Evolutionary conservation across 768 basidiomycete genomes (phyloP).

Genomic region (Boletus reticulatus): DNA sequence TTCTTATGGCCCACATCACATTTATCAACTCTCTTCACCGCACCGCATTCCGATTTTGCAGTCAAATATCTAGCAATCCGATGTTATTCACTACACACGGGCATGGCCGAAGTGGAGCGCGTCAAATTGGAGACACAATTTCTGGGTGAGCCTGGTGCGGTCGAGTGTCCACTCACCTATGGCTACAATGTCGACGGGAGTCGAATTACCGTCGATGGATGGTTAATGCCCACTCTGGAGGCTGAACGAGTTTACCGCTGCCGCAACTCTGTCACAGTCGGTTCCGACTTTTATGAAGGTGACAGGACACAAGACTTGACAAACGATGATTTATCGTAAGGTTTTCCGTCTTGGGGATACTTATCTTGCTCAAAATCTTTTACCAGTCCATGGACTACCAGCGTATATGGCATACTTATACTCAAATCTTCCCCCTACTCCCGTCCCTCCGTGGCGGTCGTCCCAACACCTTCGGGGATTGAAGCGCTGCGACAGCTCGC

Average conservation of each 20-base stretch:
- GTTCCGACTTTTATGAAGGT: slow-evolving; percentile 48
- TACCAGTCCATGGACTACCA: slow-evolving; percentile 52
- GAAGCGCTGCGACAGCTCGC: slow-evolving; percentile 61
- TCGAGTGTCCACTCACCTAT: slow-evolving; percentile 64
- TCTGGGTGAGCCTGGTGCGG: slow-evolving; percentile 56
- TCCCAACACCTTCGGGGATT: slow-evolving; percentile 62
- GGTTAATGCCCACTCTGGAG: slow-evolving; percentile 79
- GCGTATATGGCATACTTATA: slow-evolving; percentile 67
- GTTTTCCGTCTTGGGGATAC: neutral
- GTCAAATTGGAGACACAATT: slow-evolving; percentile 58
- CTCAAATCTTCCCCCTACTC: slow-evolving; percentile 43
- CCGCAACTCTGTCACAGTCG: slow-evolving; percentile 45
- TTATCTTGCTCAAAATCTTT: slow-evolving; percentile 11
- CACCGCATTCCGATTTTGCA: slow-evolving; percentile 60
- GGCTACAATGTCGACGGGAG: slow-evolving; percentile 49
- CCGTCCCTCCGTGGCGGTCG: slow-evolving; percentile 39
- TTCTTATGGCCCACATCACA: slow-evolving; percentile 57
- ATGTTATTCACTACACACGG: slow-evolving; percentile 72
- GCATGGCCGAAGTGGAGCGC: slow-evolving; percentile 77
- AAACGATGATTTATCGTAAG: slow-evolving; percentile 56
- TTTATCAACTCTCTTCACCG: slow-evolving; percentile 42
- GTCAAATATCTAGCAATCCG: slow-evolving; percentile 70
- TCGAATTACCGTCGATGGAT: slow-evolving; percentile 59
- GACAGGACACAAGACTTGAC: slow-evolving; percentile 37
- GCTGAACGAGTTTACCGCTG: slow-evolving; percentile 52